Conservation (phyloP, 306 rosid species). For the Adenanthera pavonina region DNA sequence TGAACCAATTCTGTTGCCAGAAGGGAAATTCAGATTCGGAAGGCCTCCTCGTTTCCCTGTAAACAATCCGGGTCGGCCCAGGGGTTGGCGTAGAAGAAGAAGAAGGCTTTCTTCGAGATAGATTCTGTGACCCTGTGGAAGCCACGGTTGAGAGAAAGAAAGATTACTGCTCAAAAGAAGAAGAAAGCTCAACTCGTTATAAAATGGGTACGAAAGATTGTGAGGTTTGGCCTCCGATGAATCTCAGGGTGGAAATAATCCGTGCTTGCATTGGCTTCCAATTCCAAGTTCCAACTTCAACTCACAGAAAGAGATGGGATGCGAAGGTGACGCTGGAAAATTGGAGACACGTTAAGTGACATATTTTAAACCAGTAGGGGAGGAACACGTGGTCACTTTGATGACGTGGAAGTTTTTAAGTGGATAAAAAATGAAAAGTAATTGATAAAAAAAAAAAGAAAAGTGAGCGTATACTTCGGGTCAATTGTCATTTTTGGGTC, state of each 20-base stretch:
- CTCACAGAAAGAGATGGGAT: not conserved
- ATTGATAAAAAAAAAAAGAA: too few relatives aligned
- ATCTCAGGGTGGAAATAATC: not conserved
- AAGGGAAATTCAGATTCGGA: slow-evolving; percentile 77
- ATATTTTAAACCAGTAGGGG: slow-evolving; percentile 23
- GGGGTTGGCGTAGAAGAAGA: slow-evolving; percentile 31
- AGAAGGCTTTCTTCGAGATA: slow-evolving; percentile 82
- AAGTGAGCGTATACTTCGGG: not conserved
- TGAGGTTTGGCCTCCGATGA: slow-evolving; percentile 21
- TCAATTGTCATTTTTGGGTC: not conserved
- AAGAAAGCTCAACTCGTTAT: not conserved
- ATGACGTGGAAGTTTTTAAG: slow-evolving; percentile 52
- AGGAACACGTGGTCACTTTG: not conserved
- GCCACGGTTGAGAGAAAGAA: slow-evolving; percentile 72
- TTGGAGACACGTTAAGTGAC: slow-evolving; percentile 51
- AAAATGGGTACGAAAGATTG: too few relatives aligned
- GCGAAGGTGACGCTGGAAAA: not conserved
- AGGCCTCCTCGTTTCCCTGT: slow-evolving; percentile 55
- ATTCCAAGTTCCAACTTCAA: not conserved
- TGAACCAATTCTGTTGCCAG: slow-evolving; percentile 95
- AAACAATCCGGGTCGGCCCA: slow-evolving; percentile 69
- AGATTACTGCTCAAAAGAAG: not conserved
- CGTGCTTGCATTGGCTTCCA: not conserved
- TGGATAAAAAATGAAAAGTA: slow-evolving; percentile 13
- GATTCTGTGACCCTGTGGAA: slow-evolving; percentile 76